phyloP scores from a whole-genome alignment of 306 rosid genomes.

The Cucurbita maxima region DNA sequence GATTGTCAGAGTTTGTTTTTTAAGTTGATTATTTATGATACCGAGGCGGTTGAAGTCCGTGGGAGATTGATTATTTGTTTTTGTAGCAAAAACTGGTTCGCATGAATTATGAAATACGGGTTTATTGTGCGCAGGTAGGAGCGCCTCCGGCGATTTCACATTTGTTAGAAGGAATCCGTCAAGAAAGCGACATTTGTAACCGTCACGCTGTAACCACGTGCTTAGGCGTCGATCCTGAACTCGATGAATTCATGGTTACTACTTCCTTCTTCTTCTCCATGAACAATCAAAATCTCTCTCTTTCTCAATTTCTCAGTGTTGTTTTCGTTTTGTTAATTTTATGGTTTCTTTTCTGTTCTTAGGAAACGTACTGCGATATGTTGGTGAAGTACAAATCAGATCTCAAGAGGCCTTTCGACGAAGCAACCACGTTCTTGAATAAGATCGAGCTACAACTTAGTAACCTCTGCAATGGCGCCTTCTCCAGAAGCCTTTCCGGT shows the following conservation, averaged over 20 bases:
- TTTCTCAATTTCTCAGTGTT: not conserved
- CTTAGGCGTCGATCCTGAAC: constrained; percentile 97
- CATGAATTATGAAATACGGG: not conserved
- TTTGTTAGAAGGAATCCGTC: constrained; percentile 66
- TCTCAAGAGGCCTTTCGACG: constrained; percentile 77
- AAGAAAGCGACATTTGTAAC: constrained; percentile 47
- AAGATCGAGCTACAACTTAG: constrained; percentile 68
- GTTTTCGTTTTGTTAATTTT: not conserved
- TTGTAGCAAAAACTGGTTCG: not conserved
- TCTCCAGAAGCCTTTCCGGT: constrained; percentile 56
- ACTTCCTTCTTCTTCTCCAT: constrained; percentile 12
- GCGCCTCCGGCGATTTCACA: constrained; percentile 89
- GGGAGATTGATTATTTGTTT: not conserved
- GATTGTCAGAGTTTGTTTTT: not conserved
- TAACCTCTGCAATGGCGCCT: constrained; percentile 52
- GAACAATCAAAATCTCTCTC: not conserved
- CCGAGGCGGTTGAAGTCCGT: not conserved
- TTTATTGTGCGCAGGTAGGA: constrained; percentile 44
- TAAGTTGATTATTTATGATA: not conserved
- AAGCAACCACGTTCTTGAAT: constrained; percentile 77
- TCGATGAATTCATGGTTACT: constrained; percentile 93
- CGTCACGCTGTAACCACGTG: constrained; percentile 62
- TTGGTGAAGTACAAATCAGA: constrained; percentile 74
- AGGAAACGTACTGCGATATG: constrained; percentile 87
- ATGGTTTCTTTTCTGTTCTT: not conserved